These are phyloP conservation scores for Triglochin maritima DNA, from an alignment of 106 monocot species.

Conservation along the genomic window DNA sequence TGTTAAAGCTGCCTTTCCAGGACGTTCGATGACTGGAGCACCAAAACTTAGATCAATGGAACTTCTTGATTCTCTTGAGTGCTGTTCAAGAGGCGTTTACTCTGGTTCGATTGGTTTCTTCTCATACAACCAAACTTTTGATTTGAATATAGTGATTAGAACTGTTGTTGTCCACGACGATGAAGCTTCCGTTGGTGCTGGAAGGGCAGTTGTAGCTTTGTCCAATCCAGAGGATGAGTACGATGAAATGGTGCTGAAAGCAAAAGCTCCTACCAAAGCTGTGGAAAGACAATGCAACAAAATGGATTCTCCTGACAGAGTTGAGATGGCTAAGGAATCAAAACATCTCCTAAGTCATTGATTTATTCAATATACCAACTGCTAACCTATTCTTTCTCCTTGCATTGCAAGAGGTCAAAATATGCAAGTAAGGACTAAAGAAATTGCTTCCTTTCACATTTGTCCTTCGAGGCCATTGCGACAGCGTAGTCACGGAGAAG, in stretches of 20 bases:
- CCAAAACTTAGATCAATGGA: constrained; percentile 95
- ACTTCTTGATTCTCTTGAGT: constrained; percentile 77
- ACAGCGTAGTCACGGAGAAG: too few species aligned
- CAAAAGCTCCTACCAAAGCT: constrained; percentile 53
- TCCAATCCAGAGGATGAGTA: constrained; percentile 75
- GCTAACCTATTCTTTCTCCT: too few species aligned
- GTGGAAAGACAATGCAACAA: constrained; percentile 26
- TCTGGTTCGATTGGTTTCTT: constrained; percentile 93
- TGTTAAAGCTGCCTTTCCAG: constrained; percentile 87
- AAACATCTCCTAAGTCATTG: not conserved
- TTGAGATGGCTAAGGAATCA: constrained; percentile 1
- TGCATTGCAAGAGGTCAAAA: too few species aligned
- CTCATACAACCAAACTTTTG: constrained; percentile 84
- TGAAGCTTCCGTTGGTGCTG: constrained; percentile 80
- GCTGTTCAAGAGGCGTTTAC: constrained; percentile 66
- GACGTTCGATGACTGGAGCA: constrained; percentile 96
- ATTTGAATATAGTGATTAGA: constrained; percentile 87
- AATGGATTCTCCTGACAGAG: constrained; percentile 1
- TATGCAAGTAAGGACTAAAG: too few species aligned
- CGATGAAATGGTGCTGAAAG: constrained; percentile 87
- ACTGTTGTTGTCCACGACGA: constrained; percentile 62
- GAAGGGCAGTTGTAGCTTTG: constrained; percentile 80
- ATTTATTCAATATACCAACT: not conserved
- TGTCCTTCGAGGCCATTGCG: too few species aligned
- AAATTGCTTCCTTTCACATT: too few species aligned